These are phyloP conservation scores for Aspergillus hiratsukae DNA, from an alignment of 2,329 filamentous ascomycete genomes.

Conservation along the genomic window DNA sequence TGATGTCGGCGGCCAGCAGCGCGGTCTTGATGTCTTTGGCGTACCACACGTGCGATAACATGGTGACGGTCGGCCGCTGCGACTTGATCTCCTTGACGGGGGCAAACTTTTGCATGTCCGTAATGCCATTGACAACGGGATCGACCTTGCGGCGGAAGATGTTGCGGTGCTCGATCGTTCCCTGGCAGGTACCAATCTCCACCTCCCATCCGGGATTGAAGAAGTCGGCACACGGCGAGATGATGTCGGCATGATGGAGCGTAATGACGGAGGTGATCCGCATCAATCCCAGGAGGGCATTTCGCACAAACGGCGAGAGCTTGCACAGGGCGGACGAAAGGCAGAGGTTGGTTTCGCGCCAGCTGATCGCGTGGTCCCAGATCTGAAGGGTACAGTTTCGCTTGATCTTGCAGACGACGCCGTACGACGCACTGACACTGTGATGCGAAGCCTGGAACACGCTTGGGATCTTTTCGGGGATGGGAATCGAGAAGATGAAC, in stretches of 20 bases:
- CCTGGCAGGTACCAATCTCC: conserved; percentile 57
- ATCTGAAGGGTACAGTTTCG: conserved; percentile 57
- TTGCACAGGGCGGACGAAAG: conserved; percentile 48
- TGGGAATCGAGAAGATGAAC: conserved; percentile 55
- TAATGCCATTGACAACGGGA: conserved; percentile 62
- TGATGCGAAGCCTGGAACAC: conserved; percentile 62
- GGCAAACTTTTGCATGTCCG: conserved; percentile 59
- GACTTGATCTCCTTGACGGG: conserved; percentile 58
- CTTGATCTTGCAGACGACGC: conserved; percentile 59
- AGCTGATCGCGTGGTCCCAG: conserved; percentile 61
- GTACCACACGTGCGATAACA: conserved; percentile 56
- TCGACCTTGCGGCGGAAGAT: conserved; percentile 58
- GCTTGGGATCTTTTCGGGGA: conserved; percentile 53
- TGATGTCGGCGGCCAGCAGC: conserved; percentile 60
- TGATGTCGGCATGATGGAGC: conserved; percentile 55
- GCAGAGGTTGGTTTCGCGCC: conserved; percentile 53
- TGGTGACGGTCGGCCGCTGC: conserved; percentile 57
- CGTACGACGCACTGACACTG: conserved; percentile 57
- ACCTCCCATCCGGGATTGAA: conserved; percentile 63
- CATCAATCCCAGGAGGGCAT: conserved; percentile 45
- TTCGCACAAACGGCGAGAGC: conserved; percentile 47
- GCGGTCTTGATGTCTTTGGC: conserved; percentile 62
- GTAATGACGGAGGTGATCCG: conserved; percentile 46
- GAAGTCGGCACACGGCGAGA: conserved; percentile 55
- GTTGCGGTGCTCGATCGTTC: conserved; percentile 53